These are phyloP conservation scores for Phytophthora pistaciae DNA, from an alignment of 352 stramenopile genomes.

Conservation along the genomic window DNA sequence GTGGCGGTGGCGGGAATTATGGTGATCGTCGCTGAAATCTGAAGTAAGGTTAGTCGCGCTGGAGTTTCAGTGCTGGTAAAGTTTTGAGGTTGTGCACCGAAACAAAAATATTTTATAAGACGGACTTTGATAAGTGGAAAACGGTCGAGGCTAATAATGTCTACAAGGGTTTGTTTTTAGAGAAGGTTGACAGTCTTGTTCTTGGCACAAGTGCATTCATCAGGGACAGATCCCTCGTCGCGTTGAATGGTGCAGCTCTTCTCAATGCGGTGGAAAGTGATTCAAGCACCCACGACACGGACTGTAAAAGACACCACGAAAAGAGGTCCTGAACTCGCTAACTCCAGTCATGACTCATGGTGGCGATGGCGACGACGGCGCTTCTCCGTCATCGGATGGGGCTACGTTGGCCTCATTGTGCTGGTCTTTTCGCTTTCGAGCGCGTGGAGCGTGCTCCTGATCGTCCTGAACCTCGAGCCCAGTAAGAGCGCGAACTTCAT, in stretches of 20 bases:
- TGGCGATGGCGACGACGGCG: slow-evolving; percentile 22
- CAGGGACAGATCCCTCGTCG: neutral
- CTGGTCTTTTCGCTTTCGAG: slow-evolving; percentile 34
- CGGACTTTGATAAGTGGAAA: too few relatives aligned
- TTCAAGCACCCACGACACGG: neutral
- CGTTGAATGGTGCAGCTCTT: neutral
- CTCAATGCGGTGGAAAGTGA: neutral
- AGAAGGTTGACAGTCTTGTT: neutral
- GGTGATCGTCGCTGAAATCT: neutral
- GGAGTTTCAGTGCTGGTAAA: neutral
- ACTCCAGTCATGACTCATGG: neutral
- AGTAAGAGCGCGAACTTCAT: slow-evolving; percentile 44
- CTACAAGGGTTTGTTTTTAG: slow-evolving; percentile 7
- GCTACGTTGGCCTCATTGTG: slow-evolving; percentile 17
- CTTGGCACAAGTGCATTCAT: too few relatives aligned
- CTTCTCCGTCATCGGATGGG: slow-evolving; percentile 25
- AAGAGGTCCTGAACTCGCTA: neutral
- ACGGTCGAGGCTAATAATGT: too few relatives aligned
- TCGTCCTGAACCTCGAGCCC: slow-evolving; percentile 43
- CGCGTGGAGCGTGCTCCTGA: slow-evolving; percentile 42
- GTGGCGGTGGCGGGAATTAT: neutral
- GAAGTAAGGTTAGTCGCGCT: neutral
- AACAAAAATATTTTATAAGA: too few relatives aligned
- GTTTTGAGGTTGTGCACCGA: neutral
- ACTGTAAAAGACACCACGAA: slow-evolving; percentile 3